These are phyloP conservation scores for Sarcomyxa edulis DNA, from an alignment of 768 basidiomycete species.

Conservation along the genomic window DNA sequence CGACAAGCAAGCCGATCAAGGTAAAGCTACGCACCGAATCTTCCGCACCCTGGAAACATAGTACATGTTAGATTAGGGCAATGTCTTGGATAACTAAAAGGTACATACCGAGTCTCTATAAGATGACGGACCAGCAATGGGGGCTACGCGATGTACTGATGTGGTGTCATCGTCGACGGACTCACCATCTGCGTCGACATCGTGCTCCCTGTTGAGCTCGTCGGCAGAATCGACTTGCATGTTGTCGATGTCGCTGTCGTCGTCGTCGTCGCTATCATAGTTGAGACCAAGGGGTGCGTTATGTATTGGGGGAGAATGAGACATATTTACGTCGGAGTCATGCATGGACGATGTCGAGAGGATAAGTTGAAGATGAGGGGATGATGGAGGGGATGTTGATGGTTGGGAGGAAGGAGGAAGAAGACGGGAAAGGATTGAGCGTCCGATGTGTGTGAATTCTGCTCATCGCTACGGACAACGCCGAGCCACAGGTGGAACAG, in stretches of 20 bases:
- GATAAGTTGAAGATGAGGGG: constrained; percentile 14
- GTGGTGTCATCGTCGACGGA: constrained; percentile 51
- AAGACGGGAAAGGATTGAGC: constrained; percentile 30
- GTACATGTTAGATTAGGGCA: constrained; percentile 11
- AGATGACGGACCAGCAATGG: constrained; percentile 30
- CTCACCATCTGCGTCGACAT: constrained; percentile 61
- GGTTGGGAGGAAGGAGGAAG: constrained; percentile 25
- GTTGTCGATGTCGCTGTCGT: constrained; percentile 57
- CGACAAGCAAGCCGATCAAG: constrained; percentile 12
- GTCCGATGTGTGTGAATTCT: constrained; percentile 17
- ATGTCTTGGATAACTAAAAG: constrained; percentile 6
- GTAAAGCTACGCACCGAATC: constrained; percentile 49
- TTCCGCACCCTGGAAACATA: constrained; percentile 38
- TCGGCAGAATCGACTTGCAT: constrained; percentile 70
- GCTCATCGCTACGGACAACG: constrained; percentile 56
- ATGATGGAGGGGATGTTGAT: constrained; percentile 17
- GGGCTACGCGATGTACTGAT: constrained; percentile 24
- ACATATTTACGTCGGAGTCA: too few species aligned
- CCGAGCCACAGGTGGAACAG: constrained; percentile 43
- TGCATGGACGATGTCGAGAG: neutral
- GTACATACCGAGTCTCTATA: constrained; percentile 35
- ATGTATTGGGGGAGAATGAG: constrained; percentile 17
- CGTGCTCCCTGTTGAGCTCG: constrained; percentile 42
- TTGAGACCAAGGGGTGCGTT: constrained; percentile 42
- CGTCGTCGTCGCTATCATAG: constrained; percentile 51